Base-by-base conservation (phyloP, 108 stramenopile genomes). In the Epipyxis sp. region DNA sequence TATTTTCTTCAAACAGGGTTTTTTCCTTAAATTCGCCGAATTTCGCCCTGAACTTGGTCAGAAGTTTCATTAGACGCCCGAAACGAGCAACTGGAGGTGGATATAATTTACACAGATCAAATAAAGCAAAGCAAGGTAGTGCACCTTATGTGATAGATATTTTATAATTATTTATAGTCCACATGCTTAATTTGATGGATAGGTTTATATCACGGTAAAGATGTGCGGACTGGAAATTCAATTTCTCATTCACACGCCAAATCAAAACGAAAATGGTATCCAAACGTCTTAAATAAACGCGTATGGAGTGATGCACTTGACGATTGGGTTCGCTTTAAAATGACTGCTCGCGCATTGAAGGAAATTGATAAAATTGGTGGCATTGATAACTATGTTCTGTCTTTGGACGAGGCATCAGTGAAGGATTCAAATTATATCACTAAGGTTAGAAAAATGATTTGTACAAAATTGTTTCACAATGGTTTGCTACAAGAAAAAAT, bases 191-290 rank as follows among this genome's bases (percentile, higher is more conserved):
- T 29, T 39, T 10, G 16, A 43, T 74, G 50, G 3, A 6, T 57
- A 74, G 71, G 71, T 74, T 42, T 74, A 6, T 74, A 74, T 37
- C 71, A 74, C 50, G 71, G 71, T 6, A 74, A 74, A 39, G 71
- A 74, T 32, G 43, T 74, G 6, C 44, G 44, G 6, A 43, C 34
- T 27, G 71, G 71, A 10, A 10, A 39, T 32, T 74, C 44, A 13
- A 74, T 74, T 37, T 74, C 71, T 10, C 42, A 42, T 42, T 74
- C 71, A 37, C 71, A 74, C 25, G 6, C 40, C 10, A 13, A 32
- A 57, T 54, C 71, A 32, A 74, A 74, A 6, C 37, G 71, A 6
- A 35, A 39, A 3, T 74, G 25, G 32, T 6, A 37, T 3, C 71
- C 71, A 37, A 74, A 74, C 50, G 71, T 74, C 27, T 29, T 30